Evolutionary conservation across 352 stramenopile species (phyloP).

Genomic region (Phytopythium boreale): DNA sequence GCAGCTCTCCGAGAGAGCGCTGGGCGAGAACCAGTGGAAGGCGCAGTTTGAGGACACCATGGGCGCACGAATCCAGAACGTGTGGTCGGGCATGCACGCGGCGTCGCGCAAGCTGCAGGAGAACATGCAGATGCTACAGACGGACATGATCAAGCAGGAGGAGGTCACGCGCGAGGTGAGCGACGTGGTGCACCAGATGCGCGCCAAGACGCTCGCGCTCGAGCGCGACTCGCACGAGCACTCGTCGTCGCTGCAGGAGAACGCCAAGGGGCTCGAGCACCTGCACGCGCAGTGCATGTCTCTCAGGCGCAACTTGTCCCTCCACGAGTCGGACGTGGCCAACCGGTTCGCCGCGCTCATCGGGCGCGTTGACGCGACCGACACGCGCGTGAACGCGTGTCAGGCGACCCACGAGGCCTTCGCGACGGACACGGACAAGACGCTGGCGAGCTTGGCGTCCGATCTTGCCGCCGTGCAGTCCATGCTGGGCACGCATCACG

Average conservation of each 20-base stretch:
- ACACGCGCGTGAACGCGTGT: conserved; percentile 12
- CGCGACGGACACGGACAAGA: conserved; percentile 25
- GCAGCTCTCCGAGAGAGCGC: conserved; percentile 29
- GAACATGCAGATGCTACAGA: conserved; percentile 35
- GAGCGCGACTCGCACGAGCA: conserved; percentile 20
- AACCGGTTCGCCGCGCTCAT: conserved; percentile 23
- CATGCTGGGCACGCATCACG: conserved; percentile 27
- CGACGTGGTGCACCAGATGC: conserved; percentile 25
- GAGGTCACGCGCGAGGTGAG: conserved; percentile 28
- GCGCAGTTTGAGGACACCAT: conserved; percentile 43
- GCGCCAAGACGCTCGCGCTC: conserved; percentile 13
- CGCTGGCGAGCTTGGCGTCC: conserved; percentile 19
- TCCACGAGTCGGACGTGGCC: conserved; percentile 24
- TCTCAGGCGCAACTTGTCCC: conserved; percentile 16
- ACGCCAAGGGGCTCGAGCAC: conserved; percentile 32
- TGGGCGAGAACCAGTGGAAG: conserved; percentile 63
- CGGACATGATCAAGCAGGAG: conserved; percentile 48
- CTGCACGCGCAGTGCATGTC: conserved; percentile 23
- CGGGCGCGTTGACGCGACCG: conserved; percentile 11
- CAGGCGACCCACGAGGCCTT: conserved; percentile 23
- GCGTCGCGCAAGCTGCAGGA: conserved; percentile 34
- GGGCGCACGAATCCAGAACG: conserved; percentile 42
- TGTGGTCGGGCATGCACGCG: conserved; percentile 47
- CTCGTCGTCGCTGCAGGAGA: conserved; percentile 13
- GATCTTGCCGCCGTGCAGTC: conserved; percentile 30